Conservation (phyloP, 495 filamentous ascomycete species). For the Gamarada debralockiae region DNA sequence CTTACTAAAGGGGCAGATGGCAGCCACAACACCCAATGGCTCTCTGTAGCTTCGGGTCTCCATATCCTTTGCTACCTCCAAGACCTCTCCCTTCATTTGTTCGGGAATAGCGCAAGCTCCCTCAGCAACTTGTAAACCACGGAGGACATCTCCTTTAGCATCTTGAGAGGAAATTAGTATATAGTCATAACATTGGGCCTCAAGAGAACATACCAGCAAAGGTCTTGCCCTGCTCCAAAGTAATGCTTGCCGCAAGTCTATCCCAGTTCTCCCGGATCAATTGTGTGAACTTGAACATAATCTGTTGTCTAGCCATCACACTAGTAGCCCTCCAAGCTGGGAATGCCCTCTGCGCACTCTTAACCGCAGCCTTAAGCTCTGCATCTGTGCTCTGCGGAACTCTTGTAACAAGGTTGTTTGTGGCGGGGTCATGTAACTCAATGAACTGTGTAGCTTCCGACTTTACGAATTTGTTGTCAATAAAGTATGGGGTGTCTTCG, state of each 20-base stretch:
- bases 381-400: conserved; percentile 92
- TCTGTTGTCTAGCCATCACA: conserved; percentile 82
- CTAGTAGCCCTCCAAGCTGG: conserved; percentile 81
- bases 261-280: conserved; percentile 96
- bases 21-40: conserved; percentile 89
- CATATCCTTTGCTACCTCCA: conserved; percentile 99
- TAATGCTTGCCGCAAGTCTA: conserved; percentile 89
- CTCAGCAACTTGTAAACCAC: conserved; percentile 95
- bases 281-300: conserved; percentile 93
- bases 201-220: conserved; percentile 50
- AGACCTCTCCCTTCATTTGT: conserved; percentile 86
- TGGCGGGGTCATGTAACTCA: conserved; percentile 91
- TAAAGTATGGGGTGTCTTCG: conserved; percentile 81
- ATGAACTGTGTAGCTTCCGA: conserved; percentile 80
- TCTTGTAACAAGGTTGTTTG: conserved; percentile 96
- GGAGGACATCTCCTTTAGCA: conserved; percentile 90
- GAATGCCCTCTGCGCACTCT: conserved; percentile 86
- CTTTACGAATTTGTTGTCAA: conserved; percentile 83
- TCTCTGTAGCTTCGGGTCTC: conserved; percentile 92
- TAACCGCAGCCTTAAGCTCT: conserved; percentile 84
- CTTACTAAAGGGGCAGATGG: conserved; percentile 98
- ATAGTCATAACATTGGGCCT: background rate
- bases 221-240: conserved; percentile 97
- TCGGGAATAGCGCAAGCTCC: conserved; percentile 93
- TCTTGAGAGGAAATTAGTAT: conserved; percentile 38